Evolutionary conservation across 768 basidiomycete species (phyloP), one percentile per base, ranked within the genome.

Genomic region (Cyclocybe cylindracea): DNA sequence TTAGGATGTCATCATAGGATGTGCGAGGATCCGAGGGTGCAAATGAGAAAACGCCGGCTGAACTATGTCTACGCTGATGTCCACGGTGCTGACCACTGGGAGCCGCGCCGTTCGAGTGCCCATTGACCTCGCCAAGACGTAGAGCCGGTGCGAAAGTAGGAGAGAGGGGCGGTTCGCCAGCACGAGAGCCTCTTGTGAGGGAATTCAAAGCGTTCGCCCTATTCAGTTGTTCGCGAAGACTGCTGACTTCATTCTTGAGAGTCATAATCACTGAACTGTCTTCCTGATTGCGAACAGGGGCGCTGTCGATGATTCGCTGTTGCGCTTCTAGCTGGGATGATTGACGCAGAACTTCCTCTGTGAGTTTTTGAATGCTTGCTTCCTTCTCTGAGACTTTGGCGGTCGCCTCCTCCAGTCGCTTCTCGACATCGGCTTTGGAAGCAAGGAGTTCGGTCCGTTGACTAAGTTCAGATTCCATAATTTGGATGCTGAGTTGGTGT

Each of bases 181-280:
- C 76, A 35, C 87, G 85, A 39, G 80, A 67, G 31, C 87, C 84
- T 57, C 87, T 84, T 9, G 92, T 94, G 45, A 97, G 79, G 11
- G 84, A 80, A 60, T 94, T 92, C 60, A 97, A 81, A 7, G 97
- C 93, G 64, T 95, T 94, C n/a, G 93, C 86, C 32, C 96, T 85
- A 61, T 95, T 95, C 57, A 98, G 84, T 66, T 98, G 96, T 65
- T 99, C 97, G 53, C 94, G 91, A 31, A 98, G 80, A 61, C 75
- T 87, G 70, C 88, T 86, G 59, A 99, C 87, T 76, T 99, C 97
- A 59, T 84, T 90, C 70, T 96, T 94, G 61, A 99, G 82, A 0
- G 87, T 87, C 57, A 85, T 75, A 55, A 98, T 93, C 38, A 96
- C 88, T 11, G 90, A 87, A 57, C 76, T 85, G 63, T 98, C 94